phyloP scores from a whole-genome alignment of 2,329 filamentous ascomycete genomes.

The Pseudocercospora crystallina region DNA sequence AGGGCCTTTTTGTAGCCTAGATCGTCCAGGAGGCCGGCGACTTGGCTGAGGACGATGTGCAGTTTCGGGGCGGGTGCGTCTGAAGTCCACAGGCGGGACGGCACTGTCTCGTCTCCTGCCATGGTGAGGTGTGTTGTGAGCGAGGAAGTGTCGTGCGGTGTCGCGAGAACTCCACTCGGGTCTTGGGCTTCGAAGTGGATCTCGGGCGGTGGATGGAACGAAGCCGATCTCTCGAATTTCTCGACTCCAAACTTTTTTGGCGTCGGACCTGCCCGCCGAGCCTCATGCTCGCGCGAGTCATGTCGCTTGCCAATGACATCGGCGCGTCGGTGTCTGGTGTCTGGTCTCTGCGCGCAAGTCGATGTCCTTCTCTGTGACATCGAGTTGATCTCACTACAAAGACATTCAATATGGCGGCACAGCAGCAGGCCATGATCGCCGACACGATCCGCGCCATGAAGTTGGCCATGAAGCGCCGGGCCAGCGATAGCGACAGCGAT shows the following conservation, averaged over 20 bases:
- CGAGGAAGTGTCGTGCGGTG: too few relatives aligned
- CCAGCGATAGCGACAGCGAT: slow-evolving; percentile 75
- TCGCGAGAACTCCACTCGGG: too few relatives aligned
- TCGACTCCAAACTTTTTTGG: too few relatives aligned
- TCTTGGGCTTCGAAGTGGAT: too few relatives aligned
- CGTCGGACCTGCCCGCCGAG: too few relatives aligned
- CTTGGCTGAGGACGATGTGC: slow-evolving; percentile 27
- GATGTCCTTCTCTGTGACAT: not conserved
- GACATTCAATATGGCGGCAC: slow-evolving; percentile 40
- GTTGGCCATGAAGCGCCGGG: slow-evolving; percentile 62
- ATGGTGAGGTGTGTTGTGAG: not conserved
- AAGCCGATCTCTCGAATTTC: too few relatives aligned
- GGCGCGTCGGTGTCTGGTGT: not conserved
- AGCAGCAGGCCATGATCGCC: slow-evolving; percentile 59
- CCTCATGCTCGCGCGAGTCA: too few relatives aligned
- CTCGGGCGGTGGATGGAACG: too few relatives aligned
- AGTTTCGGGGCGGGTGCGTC: slow-evolving; percentile 16
- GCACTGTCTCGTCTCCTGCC: slow-evolving; percentile 3
- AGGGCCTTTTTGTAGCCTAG: slow-evolving; percentile 35
- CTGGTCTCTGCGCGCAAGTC: not conserved
- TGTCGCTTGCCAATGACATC: too few relatives aligned
- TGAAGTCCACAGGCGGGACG: slow-evolving; percentile 16
- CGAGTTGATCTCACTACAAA: not conserved
- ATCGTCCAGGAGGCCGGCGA: slow-evolving; percentile 32
- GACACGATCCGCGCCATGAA: slow-evolving; percentile 69